phyloP scores from a whole-genome alignment of 805 yeast genomes.

The Candida verbasci region DNA sequence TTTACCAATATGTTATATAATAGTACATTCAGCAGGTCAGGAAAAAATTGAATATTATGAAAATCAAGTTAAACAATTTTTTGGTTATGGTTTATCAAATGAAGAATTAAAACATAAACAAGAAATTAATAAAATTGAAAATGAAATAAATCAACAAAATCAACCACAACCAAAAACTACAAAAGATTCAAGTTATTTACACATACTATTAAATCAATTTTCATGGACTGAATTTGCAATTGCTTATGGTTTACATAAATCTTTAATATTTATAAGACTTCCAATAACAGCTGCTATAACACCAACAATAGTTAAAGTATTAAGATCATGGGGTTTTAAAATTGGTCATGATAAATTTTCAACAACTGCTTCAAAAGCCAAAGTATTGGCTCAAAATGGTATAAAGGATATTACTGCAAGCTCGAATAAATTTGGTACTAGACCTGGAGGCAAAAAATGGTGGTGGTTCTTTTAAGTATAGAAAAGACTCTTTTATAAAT shows the following conservation, averaged over 20 bases:
- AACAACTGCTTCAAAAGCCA: slow-evolving; percentile 5
- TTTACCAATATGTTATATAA: slow-evolving; percentile 72
- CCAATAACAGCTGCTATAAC: slow-evolving; percentile 92
- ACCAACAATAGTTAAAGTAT: slow-evolving; percentile 63
- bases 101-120: slow-evolving; percentile 36
- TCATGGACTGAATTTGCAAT: slow-evolving; percentile 80
- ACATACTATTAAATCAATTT: slow-evolving; percentile 26
- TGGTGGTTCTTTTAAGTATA: slow-evolving; percentile 59
- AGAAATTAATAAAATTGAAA: slow-evolving; percentile 29
- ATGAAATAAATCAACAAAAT: slow-evolving; percentile 16
- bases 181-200: slow-evolving; percentile 10
- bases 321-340: slow-evolving; percentile 77
- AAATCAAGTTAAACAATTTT: slow-evolving; percentile 49
- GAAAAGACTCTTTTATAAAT: slow-evolving; percentile 8
- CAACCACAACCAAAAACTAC: slow-evolving; percentile 7
- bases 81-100: slow-evolving; percentile 58
- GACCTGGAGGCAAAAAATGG: slow-evolving; percentile 55
- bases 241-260: slow-evolving; percentile 92
- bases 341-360: slow-evolving; percentile 42
- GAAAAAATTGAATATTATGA: slow-evolving; percentile 71
- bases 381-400: slow-evolving; percentile 18
- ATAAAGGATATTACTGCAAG: slow-evolving; percentile 39
- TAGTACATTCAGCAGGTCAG: slow-evolving; percentile 85
- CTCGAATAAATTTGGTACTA: slow-evolving; percentile 48
- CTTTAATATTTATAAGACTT: slow-evolving; percentile 74